Base-by-base conservation (phyloP, 306 rosid genomes). In the Vicia villosa region DNA sequence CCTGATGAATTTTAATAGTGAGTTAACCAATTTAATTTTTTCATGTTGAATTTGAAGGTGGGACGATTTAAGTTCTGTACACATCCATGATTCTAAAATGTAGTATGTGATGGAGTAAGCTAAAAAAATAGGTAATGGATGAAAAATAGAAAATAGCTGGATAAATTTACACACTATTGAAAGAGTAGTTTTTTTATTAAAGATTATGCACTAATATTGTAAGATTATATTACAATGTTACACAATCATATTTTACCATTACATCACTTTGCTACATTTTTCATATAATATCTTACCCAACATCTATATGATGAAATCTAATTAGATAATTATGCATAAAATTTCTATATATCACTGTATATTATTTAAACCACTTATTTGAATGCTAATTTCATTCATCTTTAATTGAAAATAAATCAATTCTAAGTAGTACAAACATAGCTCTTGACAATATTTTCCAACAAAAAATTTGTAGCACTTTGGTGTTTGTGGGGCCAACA, bases 401-500 rank as follows among this genome's bases (percentile, higher is more conserved):
- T n/a, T 4, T 11, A 26, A 15, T 19, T 9, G 5, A 28, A 47
- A 10, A 46, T 10, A 50, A 19, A 9, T 46, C 69, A 64, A 56
- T 79, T 74, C 74, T 68, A 90, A 66, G 95, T 92, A 74, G 84
- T 62, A 63, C 99, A 91, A 55, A 82, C 49, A 70, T 70, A 95
- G 80, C 43, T 83, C 45, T 77, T 84, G 19, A 80, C 89, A 65
- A 84, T 95, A 76, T 83, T 95, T 59, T 58, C 78, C 55, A 69
- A 68, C 78, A 95, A 70, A 81, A 89, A n/a, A n/a, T 87, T 56
- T 89, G 89, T 79, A 90, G 66, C 69, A 95, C 91, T 69, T 4
- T 30, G 13, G 11, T 59, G 74, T 95, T 89, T 3, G 76, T 58
- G 9, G 81, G 82, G 7, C 84, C 84, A 24, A 91, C 86, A 78